phyloP scores from a whole-genome alignment of 345 rosid genomes.

The Cardamine resedifolia region DNA sequence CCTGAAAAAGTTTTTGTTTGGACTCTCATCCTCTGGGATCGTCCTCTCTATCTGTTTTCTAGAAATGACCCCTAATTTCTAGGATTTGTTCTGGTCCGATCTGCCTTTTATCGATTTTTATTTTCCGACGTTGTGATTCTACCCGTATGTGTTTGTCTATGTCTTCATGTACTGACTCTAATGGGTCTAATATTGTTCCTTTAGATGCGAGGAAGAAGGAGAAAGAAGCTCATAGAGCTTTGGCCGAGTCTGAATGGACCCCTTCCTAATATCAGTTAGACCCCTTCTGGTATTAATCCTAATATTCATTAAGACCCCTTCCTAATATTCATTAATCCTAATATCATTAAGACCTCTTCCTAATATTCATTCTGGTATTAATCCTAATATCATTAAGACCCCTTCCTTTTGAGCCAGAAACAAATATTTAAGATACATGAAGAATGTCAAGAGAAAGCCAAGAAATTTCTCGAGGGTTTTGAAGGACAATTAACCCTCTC shows the following conservation, averaged over 20 bases:
- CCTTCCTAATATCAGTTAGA: too few relatives aligned
- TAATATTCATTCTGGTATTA: neutral
- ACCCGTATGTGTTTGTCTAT: neutral
- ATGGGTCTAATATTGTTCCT: neutral
- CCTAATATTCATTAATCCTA: too few relatives aligned
- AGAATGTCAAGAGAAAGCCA: neutral
- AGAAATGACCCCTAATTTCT: neutral
- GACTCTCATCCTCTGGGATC: too few relatives aligned
- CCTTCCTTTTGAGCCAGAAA: constrained; percentile 5
- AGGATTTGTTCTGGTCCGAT: neutral
- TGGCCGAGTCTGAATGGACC: too few relatives aligned
- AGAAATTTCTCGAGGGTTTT: constrained; percentile 19
- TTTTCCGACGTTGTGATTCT: neutral
- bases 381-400: neutral
- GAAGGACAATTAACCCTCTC: constrained; percentile 21
- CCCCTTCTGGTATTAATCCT: too few relatives aligned
- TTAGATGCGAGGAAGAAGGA: constrained; percentile 8
- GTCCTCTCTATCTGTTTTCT: too few relatives aligned
- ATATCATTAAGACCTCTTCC: too few relatives aligned
- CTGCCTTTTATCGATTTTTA: neutral
- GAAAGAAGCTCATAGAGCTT: neutral
- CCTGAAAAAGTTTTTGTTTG: neutral
- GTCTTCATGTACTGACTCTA: neutral
- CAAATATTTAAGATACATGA: constrained; percentile 5
- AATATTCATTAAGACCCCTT: too few relatives aligned